A percentile compares a stretch with the other conserved stretches of the same genome.
phyloP scores from a whole-genome alignment of 768 basidiomycete genomes.

The Mycena indigotica region DNA sequence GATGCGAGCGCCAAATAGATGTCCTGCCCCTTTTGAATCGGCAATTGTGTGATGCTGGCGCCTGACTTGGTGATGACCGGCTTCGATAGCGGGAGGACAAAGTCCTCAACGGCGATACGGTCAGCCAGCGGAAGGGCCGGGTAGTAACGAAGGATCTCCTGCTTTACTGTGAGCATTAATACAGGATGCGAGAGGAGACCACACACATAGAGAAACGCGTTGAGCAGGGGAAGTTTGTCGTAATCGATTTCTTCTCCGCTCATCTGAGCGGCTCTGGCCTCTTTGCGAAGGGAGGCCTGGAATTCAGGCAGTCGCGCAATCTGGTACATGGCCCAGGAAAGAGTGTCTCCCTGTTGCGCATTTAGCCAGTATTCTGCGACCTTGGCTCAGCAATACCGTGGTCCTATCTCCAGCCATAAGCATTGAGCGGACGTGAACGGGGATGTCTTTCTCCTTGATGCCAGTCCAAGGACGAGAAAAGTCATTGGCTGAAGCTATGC shows the following conservation, averaged over 20 bases:
- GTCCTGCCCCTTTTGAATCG: neutral
- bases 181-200: neutral
- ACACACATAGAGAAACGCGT: neutral
- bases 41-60: neutral
- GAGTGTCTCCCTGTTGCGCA: neutral
- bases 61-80: neutral
- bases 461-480: neutral
- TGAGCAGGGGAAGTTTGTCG: neutral
- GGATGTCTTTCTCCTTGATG: neutral
- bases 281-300: neutral
- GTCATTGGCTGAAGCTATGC: neutral
- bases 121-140: neutral
- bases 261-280: neutral
- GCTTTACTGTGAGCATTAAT: neutral
- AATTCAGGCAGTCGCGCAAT: neutral
- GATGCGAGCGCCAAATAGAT: neutral
- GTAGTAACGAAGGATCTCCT: constrained; percentile 1
- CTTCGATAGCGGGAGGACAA: neutral
- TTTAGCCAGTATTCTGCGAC: too few species aligned
- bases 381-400: too few species aligned
- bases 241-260: neutral
- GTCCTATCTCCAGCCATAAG: neutral
- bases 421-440: neutral
- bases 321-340: neutral
- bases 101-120: neutral